Base-by-base conservation (phyloP, 345 rosid genomes). In the Triadica sebifera region DNA sequence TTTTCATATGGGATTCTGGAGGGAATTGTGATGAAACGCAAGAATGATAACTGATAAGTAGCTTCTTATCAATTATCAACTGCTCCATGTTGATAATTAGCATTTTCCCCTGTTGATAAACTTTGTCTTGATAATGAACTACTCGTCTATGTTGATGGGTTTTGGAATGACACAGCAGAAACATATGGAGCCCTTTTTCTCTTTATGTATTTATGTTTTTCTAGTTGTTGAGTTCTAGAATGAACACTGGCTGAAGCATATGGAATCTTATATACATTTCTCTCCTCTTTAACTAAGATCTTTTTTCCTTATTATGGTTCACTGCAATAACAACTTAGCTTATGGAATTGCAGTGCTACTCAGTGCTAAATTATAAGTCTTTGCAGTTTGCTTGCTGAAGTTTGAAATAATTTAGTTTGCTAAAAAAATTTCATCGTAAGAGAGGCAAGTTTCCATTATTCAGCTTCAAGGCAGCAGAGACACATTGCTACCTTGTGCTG, bases 1-100 rank as follows among this genome's bases (percentile, higher is more conserved):
- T 89, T 90, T 69, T 71, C 74, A 12, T 82, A 84, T 63, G 97
- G 97, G 39, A 83, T 93, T 57, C 81, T 93, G 37, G 96, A 89
- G 67, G 97, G 85, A 8, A 64, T 85, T 45, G 96, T 91, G 67
- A 86, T 81, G 85, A 93, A 89, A 82, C 70, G 62, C 65, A 55
- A 37, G 38, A 6, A 24, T 34, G 52, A 24, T 22, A 22, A 53
- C 20, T 4, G 7, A 25, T 55, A 53, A 43, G 56, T 53, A 57
- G 61, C 34, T 57, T 1, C 34, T 29, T 29, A 2, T 29, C n/a
- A n/a, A 29, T 29, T 29, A 29, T 29, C 34, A 29, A 29, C 34
- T 29, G 34, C 34, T 29, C 34, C 34, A 1, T 29, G 34, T 34
- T 4, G 7, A 25, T 55, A 53, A 43, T 45, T 53, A 57, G 61